Evolutionary conservation across 306 rosid genomes (phyloP).

Genomic region (Trifolium fragiferum): DNA sequence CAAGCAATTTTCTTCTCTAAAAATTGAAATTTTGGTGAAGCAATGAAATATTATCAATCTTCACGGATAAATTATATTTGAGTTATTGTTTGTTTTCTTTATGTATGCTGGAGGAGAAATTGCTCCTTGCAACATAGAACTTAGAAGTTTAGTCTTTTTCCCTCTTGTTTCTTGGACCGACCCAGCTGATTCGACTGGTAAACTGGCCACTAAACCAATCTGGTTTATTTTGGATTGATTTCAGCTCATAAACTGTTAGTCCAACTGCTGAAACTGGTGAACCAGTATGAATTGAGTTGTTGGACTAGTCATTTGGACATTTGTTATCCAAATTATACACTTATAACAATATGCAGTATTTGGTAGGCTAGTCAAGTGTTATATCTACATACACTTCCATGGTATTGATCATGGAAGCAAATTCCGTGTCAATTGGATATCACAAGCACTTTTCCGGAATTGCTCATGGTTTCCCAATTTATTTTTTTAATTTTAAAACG

Average conservation of each 20-base stretch:
- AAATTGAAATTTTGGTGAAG: constrained; percentile 25
- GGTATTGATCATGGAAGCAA: constrained; percentile 26
- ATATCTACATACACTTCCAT: background rate
- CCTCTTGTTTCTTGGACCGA: background rate
- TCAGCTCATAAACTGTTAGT: constrained; percentile 21
- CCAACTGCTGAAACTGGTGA: constrained; percentile 17
- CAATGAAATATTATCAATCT: constrained; percentile 14
- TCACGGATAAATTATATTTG: background rate
- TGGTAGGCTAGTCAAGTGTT: background rate
- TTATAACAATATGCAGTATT: no score
- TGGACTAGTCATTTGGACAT: constrained; percentile 16
- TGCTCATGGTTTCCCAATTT: constrained; percentile 2
- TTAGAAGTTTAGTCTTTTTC: background rate
- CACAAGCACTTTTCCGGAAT: constrained; percentile 9
- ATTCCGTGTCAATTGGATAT: constrained; percentile 26
- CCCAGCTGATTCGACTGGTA: constrained; percentile 4
- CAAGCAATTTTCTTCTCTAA: constrained; percentile 10
- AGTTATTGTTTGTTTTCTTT: constrained; percentile 27
- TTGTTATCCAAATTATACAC: no score
- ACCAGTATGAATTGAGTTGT: constrained; percentile 11
- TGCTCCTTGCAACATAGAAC: constrained; percentile 14
- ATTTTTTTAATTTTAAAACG: background rate
- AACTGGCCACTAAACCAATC: constrained; percentile 21
- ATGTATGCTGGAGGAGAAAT: constrained; percentile 17
- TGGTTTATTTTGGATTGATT: constrained; percentile 14